Percentiles rank a stretch among this genome's conserved stretches.
phyloP scores from a whole-genome alignment of 495 filamentous ascomycete genomes.

The Xylaria curta region DNA sequence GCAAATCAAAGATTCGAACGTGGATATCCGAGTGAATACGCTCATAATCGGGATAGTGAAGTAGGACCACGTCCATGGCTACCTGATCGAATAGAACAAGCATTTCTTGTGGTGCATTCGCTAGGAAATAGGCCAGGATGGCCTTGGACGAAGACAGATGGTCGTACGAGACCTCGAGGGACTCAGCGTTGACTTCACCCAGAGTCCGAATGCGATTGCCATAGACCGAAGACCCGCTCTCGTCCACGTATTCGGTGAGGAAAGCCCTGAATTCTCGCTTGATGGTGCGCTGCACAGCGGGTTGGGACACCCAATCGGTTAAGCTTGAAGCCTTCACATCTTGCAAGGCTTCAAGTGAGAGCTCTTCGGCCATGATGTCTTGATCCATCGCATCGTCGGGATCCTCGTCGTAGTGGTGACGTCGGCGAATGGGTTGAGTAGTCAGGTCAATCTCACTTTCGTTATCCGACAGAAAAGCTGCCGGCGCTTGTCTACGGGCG shows the following conservation, averaged over 20 bases:
- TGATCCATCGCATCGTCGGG: slow-evolving; percentile 89
- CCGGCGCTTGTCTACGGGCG: slow-evolving; percentile 75
- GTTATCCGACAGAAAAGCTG: slow-evolving; percentile 87
- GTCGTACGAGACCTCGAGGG: slow-evolving; percentile 93
- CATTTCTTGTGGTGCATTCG: slow-evolving; percentile 91
- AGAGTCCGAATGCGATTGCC: slow-evolving; percentile 90
- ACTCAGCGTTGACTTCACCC: slow-evolving; percentile 95
- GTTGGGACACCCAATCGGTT: slow-evolving; percentile 92
- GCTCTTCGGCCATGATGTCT: slow-evolving; percentile 92
- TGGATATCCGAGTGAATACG: slow-evolving; percentile 98
- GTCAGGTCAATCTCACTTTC: slow-evolving; percentile 78
- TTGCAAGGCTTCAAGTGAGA: slow-evolving; percentile 86
- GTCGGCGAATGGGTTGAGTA: slow-evolving; percentile 76
- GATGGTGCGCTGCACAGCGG: slow-evolving; percentile 90
- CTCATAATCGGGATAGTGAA: slow-evolving; percentile 97
- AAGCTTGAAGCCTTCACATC: slow-evolving; percentile 93
- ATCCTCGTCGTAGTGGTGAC: slow-evolving; percentile 92
- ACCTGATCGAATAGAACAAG: slow-evolving; percentile 97
- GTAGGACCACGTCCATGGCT: slow-evolving; percentile 91
- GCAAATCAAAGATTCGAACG: slow-evolving; percentile 93
- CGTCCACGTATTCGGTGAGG: slow-evolving; percentile 92
- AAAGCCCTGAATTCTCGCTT: slow-evolving; percentile 97
- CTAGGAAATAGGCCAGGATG: slow-evolving; percentile 96
- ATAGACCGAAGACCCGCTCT: slow-evolving; percentile 87
- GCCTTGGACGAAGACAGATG: slow-evolving; percentile 89